Conservation (phyloP, 305 asterid species). For the Salvia sclarea region DNA sequence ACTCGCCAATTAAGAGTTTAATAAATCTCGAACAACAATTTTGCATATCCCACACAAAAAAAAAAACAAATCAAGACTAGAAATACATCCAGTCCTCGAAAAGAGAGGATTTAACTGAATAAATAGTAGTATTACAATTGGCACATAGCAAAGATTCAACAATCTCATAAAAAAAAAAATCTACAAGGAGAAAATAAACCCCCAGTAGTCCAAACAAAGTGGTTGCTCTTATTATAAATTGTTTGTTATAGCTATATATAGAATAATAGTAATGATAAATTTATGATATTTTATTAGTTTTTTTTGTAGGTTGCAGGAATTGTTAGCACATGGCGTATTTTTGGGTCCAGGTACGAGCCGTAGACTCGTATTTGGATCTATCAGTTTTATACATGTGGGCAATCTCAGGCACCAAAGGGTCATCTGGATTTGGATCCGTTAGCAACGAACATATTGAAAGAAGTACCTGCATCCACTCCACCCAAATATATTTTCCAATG, state of each 20-base stretch:
- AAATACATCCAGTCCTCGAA: not conserved
- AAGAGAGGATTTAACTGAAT: slow-evolving; percentile 1
- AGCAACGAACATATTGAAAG: slow-evolving; percentile 87
- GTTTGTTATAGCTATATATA: not conserved
- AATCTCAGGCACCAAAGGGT: slow-evolving; percentile 84
- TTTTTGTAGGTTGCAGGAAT: not conserved
- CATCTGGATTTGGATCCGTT: slow-evolving; percentile 91
- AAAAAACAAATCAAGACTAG: not conserved
- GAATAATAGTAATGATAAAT: too few species aligned
- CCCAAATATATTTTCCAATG: not conserved
- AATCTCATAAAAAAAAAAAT: not conserved
- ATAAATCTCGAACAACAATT: not conserved
- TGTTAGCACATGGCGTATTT: slow-evolving; percentile 76
- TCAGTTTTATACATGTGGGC: slow-evolving; percentile 79
- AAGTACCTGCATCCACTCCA: slow-evolving; percentile 51
- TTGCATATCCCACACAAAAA: not conserved
- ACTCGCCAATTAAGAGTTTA: too few species aligned
- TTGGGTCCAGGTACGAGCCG: slow-evolving; percentile 85
- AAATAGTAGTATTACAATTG: not conserved
- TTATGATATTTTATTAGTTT: not conserved
- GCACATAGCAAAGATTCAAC: not conserved
- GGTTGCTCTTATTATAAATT: slow-evolving; percentile 7
- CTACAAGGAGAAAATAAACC: not conserved
- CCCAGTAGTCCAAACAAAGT: not conserved
- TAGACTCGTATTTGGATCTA: slow-evolving; percentile 65